phyloP scores from a whole-genome alignment of 331 rosid genomes.

The Stylosanthes scabra region DNA sequence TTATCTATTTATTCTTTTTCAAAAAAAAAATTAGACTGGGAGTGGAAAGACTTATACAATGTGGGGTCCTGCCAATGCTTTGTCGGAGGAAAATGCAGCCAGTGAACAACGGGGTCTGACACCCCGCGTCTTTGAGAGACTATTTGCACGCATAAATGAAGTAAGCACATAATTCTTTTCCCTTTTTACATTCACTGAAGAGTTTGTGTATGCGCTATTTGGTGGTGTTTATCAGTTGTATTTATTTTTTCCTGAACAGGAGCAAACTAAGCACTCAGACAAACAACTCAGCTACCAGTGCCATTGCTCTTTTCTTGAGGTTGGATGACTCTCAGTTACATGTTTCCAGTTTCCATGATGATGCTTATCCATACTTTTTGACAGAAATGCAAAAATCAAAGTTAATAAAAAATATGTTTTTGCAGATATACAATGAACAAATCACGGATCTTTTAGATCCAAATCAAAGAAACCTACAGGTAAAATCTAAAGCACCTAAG shows the following conservation, averaged over 20 bases:
- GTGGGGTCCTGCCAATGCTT: slow-evolving; percentile 99
- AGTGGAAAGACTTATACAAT: slow-evolving; percentile 98
- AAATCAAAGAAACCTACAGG: slow-evolving; percentile 86
- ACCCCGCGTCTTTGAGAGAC: slow-evolving; percentile 86
- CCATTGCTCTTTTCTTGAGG: slow-evolving; percentile 96
- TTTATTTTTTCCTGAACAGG: slow-evolving; percentile 59
- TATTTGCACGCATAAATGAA: slow-evolving; percentile 87
- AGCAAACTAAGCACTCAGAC: slow-evolving; percentile 87
- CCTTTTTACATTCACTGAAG: neutral
- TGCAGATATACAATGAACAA: slow-evolving; percentile 98
- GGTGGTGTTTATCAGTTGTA: slow-evolving; percentile 27
- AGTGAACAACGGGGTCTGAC: slow-evolving; percentile 89
- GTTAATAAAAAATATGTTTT: slow-evolving; percentile 10
- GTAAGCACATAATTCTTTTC: slow-evolving; percentile 50
- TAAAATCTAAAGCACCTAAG: slow-evolving; percentile 30
- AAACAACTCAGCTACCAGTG: slow-evolving; percentile 89
- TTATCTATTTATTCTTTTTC: neutral
- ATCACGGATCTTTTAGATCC: slow-evolving; percentile 95
- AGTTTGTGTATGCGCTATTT: slow-evolving; percentile 13
- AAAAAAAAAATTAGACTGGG: slow-evolving; percentile 77
- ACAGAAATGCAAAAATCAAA: neutral
- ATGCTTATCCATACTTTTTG: slow-evolving; percentile 32
- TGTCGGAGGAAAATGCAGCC: slow-evolving; percentile 63
- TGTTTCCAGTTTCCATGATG: slow-evolving; percentile 25
- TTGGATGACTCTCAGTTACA: slow-evolving; percentile 35